Conservation (phyloP, 345 rosid genomes). For the Salix exigua region DNA sequence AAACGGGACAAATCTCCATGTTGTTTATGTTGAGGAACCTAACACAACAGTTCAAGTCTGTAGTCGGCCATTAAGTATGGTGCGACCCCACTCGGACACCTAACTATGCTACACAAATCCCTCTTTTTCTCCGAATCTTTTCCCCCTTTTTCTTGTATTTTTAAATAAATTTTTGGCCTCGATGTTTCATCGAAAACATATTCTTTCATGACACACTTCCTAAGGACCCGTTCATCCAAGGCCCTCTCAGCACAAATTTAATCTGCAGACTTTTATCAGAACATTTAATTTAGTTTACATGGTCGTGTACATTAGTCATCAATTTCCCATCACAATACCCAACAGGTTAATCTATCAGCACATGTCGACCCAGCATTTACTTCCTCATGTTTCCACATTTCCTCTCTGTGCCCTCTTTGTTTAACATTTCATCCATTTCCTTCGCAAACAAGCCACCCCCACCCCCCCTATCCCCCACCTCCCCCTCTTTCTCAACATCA, state of each 20-base stretch:
- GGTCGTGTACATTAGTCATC: background rate
- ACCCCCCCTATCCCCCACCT: background rate
- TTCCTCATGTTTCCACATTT: slow-evolving; percentile 29
- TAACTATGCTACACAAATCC: slow-evolving; percentile 12
- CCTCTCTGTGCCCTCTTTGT: background rate
- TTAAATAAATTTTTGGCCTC: background rate
- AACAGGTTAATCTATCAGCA: background rate
- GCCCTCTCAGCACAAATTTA: background rate
- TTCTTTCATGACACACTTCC: slow-evolving; percentile 18
- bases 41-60: slow-evolving; percentile 4
- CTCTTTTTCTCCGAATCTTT: background rate
- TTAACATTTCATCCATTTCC: background rate
- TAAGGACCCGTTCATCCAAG: slow-evolving; percentile 27
- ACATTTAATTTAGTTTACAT: background rate
- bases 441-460: slow-evolving; percentile 22
- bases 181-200: background rate
- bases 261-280: background rate
- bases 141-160: background rate
- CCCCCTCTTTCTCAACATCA: background rate
- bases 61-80: slow-evolving; percentile 22
- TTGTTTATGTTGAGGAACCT: slow-evolving; percentile 13
- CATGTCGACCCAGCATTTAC: slow-evolving; percentile 21
- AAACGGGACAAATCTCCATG: slow-evolving; percentile 22
- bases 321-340: background rate
- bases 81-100: slow-evolving; percentile 29